Conservation (phyloP, 1,139 yeast genomes). For the Blastobotrys buckinghamii region DNA sequence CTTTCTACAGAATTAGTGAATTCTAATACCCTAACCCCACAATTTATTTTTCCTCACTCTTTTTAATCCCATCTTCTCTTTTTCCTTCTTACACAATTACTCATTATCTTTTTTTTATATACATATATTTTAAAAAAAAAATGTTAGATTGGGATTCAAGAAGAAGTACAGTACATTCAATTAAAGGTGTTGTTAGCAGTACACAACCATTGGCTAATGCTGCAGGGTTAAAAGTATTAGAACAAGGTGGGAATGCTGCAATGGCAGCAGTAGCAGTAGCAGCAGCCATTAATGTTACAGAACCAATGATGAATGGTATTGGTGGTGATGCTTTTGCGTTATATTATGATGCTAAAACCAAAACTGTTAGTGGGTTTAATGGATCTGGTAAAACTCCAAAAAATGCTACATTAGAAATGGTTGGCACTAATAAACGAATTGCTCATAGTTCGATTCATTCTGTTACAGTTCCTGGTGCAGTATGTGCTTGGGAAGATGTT, state of each 20-base stretch:
- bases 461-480: slow-evolving; percentile 71
- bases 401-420: slow-evolving; percentile 44
- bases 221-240: slow-evolving; percentile 62
- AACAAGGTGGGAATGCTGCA: slow-evolving; percentile 73
- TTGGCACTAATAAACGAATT: slow-evolving; percentile 34
- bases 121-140: not conserved
- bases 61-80: no score
- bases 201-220: slow-evolving; percentile 74
- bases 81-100: no score
- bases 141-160: slow-evolving; percentile 39
- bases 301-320: slow-evolving; percentile 73
- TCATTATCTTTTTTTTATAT: no score
- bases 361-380: slow-evolving; percentile 59
- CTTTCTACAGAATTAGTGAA: no score
- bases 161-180: slow-evolving; percentile 71
- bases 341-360: slow-evolving; percentile 46
- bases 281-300: slow-evolving; percentile 66
- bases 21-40: no score
- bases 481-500: slow-evolving; percentile 73
- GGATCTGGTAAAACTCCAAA: slow-evolving; percentile 73
- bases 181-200: slow-evolving; percentile 69
- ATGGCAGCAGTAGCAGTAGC: slow-evolving; percentile 75
- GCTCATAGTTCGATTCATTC: slow-evolving; percentile 50
- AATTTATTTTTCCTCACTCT: no score
- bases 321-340: slow-evolving; percentile 81